A percentile compares a stretch with the other conserved stretches of the same genome.
Conservation (phyloP, 805 yeast genomes). For the Yamadazyma nakazawae region DNA sequence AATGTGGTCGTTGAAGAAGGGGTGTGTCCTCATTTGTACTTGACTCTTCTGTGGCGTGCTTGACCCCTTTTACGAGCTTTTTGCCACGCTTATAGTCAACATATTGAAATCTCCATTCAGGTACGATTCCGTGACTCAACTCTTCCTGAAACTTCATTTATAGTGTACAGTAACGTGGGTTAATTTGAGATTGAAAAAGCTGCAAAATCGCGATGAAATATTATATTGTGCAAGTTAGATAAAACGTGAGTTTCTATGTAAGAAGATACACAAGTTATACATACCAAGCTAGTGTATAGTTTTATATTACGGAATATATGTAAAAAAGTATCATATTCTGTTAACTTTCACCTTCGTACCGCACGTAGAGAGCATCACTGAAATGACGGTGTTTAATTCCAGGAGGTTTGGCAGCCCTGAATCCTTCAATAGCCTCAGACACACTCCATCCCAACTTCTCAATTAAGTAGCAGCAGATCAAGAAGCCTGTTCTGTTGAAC, state of each 20-base stretch:
- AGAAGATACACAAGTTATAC: neutral
- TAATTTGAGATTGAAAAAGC: neutral
- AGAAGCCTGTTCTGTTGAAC: constrained; percentile 73
- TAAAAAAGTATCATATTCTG: too few relatives aligned
- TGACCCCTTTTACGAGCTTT: constrained; percentile 44
- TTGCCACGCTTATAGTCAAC: constrained; percentile 66
- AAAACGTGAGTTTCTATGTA: neutral
- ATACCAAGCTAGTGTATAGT: neutral
- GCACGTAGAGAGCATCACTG: constrained; percentile 64
- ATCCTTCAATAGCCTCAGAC: constrained; percentile 59
- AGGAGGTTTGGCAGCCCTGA: constrained; percentile 55
- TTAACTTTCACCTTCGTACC: constrained; percentile 41
- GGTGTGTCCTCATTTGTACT: constrained; percentile 26
- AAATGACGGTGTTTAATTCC: constrained; percentile 79
- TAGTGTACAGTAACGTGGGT: neutral
- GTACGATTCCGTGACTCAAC: constrained; percentile 64
- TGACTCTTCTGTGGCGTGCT: constrained; percentile 12
- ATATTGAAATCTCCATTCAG: constrained; percentile 86
- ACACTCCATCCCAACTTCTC: constrained; percentile 59
- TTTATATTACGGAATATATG: too few relatives aligned
- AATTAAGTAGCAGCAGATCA: constrained; percentile 65
- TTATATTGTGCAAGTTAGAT: neutral
- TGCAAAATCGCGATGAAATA: neutral
- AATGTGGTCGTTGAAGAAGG: constrained; percentile 16
- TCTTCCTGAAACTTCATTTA: constrained; percentile 72